Conservation (phyloP, 306 rosid species). For the Castanospermum australe region DNA sequence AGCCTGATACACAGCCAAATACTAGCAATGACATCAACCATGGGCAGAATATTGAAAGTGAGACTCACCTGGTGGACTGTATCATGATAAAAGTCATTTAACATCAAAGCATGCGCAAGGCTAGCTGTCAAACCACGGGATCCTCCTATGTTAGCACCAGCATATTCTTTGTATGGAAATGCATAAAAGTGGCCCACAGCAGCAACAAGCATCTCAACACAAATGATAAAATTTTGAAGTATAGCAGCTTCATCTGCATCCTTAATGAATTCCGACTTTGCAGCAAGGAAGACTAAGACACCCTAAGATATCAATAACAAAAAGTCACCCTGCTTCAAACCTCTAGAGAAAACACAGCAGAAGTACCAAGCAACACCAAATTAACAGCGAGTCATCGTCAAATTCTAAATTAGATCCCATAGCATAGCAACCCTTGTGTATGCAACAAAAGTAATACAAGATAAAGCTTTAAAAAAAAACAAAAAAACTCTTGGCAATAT, state of each 20-base stretch:
- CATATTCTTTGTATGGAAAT: constrained; percentile 92
- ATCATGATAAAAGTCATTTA: constrained; percentile 88
- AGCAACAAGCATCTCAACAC: constrained; percentile 91
- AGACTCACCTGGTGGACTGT: constrained; percentile 85
- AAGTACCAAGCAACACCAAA: constrained; percentile 7
- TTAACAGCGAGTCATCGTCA: background rate
- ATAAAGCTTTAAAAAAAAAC: background rate
- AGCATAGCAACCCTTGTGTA: background rate
- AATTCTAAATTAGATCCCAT: background rate
- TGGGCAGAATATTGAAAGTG: background rate
- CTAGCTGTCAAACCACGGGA: constrained; percentile 73
- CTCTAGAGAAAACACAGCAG: background rate
- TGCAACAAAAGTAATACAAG: background rate
- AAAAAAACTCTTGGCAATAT: background rate
- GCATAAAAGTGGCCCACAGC: constrained; percentile 87
- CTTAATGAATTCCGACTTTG: constrained; percentile 69
- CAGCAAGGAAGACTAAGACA: constrained; percentile 86
- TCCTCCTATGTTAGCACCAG: constrained; percentile 83
- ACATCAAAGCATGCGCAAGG: constrained; percentile 74
- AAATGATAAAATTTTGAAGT: constrained; percentile 74
- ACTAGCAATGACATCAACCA: background rate
- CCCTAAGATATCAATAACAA: constrained; percentile 55
- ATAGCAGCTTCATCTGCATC: constrained; percentile 77
- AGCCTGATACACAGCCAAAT: background rate
- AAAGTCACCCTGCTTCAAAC: constrained; percentile 12